These are phyloP conservation scores for Fomes fomentarius DNA, from an alignment of 1,284 basidiomycete genomes.

Conservation along the genomic window DNA sequence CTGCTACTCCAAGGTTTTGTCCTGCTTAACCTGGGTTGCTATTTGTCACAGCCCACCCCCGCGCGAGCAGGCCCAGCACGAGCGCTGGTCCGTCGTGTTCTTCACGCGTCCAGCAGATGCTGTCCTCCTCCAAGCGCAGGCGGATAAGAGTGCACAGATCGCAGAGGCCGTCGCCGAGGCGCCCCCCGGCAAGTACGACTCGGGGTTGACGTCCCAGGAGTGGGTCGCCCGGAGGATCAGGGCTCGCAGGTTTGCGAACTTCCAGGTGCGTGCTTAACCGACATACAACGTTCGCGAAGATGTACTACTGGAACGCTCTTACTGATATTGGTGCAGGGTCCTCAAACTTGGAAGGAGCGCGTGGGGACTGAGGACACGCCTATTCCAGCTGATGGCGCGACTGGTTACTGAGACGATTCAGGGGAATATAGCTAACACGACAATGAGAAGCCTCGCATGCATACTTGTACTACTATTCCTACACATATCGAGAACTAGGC, in stretches of 20 bases:
- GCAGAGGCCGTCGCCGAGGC: conserved; percentile 26
- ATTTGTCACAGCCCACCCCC: conserved; percentile 36
- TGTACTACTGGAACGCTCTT: not conserved
- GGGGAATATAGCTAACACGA: no score
- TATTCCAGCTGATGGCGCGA: no score
- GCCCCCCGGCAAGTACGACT: conserved; percentile 10
- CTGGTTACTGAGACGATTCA: no score
- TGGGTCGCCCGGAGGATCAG: conserved; percentile 33
- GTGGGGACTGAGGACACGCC: not conserved
- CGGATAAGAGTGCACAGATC: conserved; percentile 27
- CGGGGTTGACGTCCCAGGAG: conserved; percentile 25
- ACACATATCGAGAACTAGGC: no score
- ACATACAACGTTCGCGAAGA: no score
- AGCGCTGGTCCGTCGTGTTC: conserved; percentile 40
- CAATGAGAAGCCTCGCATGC: no score
- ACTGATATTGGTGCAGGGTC: conserved; percentile 10
- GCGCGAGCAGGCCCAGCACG: conserved; percentile 31
- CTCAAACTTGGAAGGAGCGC: conserved; percentile 24
- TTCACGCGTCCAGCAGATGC: conserved; percentile 39
- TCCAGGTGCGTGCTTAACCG: conserved; percentile 21
- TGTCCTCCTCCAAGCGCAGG: conserved; percentile 28
- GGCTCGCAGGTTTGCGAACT: conserved; percentile 26
- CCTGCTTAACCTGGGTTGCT: no score
- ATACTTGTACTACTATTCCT: no score
- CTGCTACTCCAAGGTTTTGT: not conserved